A percentile compares a stretch with the other conserved stretches of the same genome.
Conservation (phyloP, 495 filamentous ascomycete species). For the Glonium stellatum region DNA sequence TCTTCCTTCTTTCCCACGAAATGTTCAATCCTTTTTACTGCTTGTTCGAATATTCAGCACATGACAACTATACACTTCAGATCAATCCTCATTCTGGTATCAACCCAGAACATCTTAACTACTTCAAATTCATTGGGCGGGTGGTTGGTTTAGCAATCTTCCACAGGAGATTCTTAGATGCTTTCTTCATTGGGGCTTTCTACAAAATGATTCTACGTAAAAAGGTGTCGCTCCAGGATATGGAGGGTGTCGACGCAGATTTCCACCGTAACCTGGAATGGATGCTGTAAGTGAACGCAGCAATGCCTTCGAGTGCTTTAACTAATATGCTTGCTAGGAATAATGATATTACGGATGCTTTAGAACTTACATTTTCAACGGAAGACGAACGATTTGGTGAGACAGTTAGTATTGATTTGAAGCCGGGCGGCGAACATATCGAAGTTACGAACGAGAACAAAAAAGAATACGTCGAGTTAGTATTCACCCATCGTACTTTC, state of each 20-base stretch:
- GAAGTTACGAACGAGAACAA: slow-evolving; percentile 74
- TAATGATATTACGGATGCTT: slow-evolving; percentile 87
- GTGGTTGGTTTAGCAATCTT: slow-evolving; percentile 98
- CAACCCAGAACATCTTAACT: slow-evolving; percentile 98
- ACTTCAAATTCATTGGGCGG: slow-evolving; percentile 99
- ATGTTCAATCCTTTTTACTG: slow-evolving; percentile 99
- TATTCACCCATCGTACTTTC: neutral
- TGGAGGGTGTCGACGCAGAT: slow-evolving; percentile 98
- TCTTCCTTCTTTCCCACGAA: slow-evolving; percentile 99
- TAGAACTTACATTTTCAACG: slow-evolving; percentile 91
- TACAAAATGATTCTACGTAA: slow-evolving; percentile 99
- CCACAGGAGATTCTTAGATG: slow-evolving; percentile 94
- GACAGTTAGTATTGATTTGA: slow-evolving; percentile 83
- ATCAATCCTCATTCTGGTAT: slow-evolving; percentile 99
- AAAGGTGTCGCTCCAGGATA: slow-evolving; percentile 83
- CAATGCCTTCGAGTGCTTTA: neutral
- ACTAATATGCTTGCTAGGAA: slow-evolving; percentile 46
- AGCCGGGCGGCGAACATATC: slow-evolving; percentile 82
- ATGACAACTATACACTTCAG: slow-evolving; percentile 99
- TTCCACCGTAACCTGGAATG: slow-evolving; percentile 92
- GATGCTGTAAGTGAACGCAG: slow-evolving; percentile 59
- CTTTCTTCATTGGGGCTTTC: slow-evolving; percentile 98
- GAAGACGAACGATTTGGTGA: slow-evolving; percentile 98
- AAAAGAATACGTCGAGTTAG: slow-evolving; percentile 56
- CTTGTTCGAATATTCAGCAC: slow-evolving; percentile 97